phyloP scores from a whole-genome alignment of 2,329 filamentous ascomycete species.

The Cryoendolithus antarcticus region DNA sequence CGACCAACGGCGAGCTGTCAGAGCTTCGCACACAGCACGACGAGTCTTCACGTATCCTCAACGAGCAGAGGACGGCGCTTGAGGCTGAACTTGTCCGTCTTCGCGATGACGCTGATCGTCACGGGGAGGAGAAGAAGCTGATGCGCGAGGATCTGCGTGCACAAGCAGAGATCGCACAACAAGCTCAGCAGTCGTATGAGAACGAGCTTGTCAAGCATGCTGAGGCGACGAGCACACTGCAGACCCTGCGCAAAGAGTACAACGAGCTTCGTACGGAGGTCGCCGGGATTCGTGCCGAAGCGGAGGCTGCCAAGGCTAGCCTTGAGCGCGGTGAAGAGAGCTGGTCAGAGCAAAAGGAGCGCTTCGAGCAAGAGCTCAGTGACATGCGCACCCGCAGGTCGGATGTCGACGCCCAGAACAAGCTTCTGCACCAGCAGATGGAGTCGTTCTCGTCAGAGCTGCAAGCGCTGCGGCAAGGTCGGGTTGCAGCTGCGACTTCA shows the following conservation, averaged over 20 bases:
- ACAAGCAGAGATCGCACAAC: conserved; percentile 84
- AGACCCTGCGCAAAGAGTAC: conserved; percentile 64
- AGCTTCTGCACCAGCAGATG: conserved; percentile 76
- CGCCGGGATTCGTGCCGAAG: conserved; percentile 62
- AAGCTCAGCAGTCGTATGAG: conserved; percentile 92
- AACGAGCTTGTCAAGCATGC: conserved; percentile 89
- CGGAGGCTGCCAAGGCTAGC: conserved; percentile 70
- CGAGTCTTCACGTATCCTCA: conserved; percentile 56
- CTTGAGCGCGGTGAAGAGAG: conserved; percentile 72
- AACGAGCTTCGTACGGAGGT: conserved; percentile 72
- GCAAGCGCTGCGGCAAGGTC: conserved; percentile 62
- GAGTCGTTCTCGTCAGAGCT: conserved; percentile 70
- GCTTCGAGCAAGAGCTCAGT: conserved; percentile 69
- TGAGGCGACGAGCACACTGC: conserved; percentile 78
- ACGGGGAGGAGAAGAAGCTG: conserved; percentile 66
- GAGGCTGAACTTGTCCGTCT: conserved; percentile 69
- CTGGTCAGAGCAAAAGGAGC: conserved; percentile 71
- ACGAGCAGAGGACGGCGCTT: conserved; percentile 70
- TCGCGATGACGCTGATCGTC: conserved; percentile 71
- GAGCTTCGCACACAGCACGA: conserved; percentile 67
- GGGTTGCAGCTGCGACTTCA: conserved; percentile 38
- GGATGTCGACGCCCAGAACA: conserved; percentile 80
- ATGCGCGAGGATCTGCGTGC: conserved; percentile 86
- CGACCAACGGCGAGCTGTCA: conserved; percentile 71
- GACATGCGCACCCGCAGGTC: conserved; percentile 71